These are phyloP conservation scores for Hypoxylon sp. DNA, from an alignment of 2,329 filamentous ascomycete species.

Conservation along the genomic window DNA sequence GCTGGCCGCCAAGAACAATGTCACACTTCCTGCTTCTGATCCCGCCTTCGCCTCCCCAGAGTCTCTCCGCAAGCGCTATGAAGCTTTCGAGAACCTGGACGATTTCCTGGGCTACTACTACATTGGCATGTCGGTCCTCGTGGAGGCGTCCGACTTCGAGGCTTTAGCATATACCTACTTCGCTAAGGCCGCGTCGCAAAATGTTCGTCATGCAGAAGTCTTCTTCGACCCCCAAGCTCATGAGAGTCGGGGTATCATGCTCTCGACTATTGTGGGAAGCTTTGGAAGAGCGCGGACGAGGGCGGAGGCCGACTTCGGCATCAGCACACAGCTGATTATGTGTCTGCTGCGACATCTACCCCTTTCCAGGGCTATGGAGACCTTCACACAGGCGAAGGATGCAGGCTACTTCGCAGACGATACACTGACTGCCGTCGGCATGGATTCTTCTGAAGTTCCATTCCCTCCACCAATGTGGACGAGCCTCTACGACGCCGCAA, in stretches of 20 bases:
- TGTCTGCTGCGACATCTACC: constrained; percentile 81
- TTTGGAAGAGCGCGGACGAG: constrained; percentile 71
- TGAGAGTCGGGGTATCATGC: constrained; percentile 71
- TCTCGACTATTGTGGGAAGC: constrained; percentile 74
- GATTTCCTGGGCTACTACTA: constrained; percentile 86
- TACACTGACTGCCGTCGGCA: constrained; percentile 72
- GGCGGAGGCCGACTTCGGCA: constrained; percentile 72
- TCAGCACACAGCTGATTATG: constrained; percentile 76
- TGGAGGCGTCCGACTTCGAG: constrained; percentile 76
- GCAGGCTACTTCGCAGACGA: constrained; percentile 64
- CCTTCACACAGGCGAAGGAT: constrained; percentile 58
- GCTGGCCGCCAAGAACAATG: constrained; percentile 75
- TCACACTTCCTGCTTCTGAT: constrained; percentile 71
- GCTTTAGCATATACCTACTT: constrained; percentile 81
- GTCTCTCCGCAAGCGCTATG: constrained; percentile 73
- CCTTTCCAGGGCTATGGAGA: constrained; percentile 65
- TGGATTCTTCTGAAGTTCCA: constrained; percentile 74
- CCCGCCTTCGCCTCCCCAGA: constrained; percentile 72
- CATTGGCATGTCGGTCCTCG: constrained; percentile 78
- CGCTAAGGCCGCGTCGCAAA: constrained; percentile 70
- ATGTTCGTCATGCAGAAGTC: constrained; percentile 79
- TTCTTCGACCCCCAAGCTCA: constrained; percentile 88
- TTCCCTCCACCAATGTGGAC: constrained; percentile 72
- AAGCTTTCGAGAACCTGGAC: constrained; percentile 76
- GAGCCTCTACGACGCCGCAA: constrained; percentile 70